Evolutionary conservation across 2,329 filamentous ascomycete species (phyloP).

Genomic region (Clarireedia homoeocarpa): DNA sequence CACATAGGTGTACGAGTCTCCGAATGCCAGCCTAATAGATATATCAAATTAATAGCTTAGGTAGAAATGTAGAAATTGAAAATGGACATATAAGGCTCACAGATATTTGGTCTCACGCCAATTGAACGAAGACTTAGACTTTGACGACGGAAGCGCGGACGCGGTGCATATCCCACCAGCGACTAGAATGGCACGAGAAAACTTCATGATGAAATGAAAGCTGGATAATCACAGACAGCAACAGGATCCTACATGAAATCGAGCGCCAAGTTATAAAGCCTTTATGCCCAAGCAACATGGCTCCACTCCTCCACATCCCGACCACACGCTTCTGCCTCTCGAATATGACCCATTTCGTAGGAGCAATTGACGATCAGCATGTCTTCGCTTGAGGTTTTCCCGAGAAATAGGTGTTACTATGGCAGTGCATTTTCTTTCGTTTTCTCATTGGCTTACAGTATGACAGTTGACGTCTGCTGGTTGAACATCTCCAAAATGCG

Average conservation of each 20-base stretch:
- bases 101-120: constrained; percentile 5
- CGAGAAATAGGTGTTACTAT: background rate
- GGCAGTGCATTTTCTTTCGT: background rate
- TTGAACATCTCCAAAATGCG: too few species aligned
- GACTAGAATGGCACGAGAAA: background rate
- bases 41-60: background rate
- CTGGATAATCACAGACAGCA: background rate
- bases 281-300: background rate
- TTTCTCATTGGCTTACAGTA: too few species aligned
- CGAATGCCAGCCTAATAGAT: constrained; percentile 36
- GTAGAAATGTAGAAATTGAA: background rate
- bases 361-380: background rate
- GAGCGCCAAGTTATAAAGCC: background rate
- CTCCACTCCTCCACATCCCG: background rate
- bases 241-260: background rate
- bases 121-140: background rate
- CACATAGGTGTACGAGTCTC: constrained; percentile 45
- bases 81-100: background rate
- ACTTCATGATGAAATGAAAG: background rate
- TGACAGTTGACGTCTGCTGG: too few species aligned
- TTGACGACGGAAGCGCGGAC: background rate
- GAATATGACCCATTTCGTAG: background rate
- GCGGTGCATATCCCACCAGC: background rate
- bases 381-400: background rate
- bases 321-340: background rate